Evolutionary conservation across 169 alveolate genomes (phyloP).

Genomic region (Babesia ovis): DNA sequence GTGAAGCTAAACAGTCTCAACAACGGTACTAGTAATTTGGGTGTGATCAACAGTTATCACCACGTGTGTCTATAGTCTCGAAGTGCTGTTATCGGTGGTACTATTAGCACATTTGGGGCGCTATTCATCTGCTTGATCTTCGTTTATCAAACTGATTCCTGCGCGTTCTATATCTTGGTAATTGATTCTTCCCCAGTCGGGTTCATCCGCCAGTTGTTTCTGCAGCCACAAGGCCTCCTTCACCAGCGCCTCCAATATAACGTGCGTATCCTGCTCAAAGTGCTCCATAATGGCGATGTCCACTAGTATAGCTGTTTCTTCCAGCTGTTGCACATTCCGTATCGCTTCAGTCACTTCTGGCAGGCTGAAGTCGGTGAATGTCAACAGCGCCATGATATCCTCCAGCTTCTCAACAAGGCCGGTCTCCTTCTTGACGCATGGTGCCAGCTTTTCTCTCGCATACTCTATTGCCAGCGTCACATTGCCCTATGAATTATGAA

Average conservation of each 20-base stretch:
- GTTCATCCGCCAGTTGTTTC: constrained; percentile 7
- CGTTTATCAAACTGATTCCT: constrained; percentile 2
- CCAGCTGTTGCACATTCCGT: constrained; percentile 57
- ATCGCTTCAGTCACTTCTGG: constrained; percentile 70
- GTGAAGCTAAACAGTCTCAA: no score
- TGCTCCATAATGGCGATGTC: constrained; percentile 70
- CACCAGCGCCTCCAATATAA: constrained; percentile 33
- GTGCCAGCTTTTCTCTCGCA: constrained; percentile 33
- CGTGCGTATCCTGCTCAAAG: constrained; percentile 61
- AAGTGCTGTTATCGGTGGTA: not conserved
- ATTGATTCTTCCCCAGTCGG: not conserved
- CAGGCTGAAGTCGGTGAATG: constrained; percentile 37
- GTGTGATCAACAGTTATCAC: no score
- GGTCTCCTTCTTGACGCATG: constrained; percentile 35
- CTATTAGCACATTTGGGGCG: not conserved
- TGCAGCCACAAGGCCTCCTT: constrained; percentile 60
- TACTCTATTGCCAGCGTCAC: constrained; percentile 29
- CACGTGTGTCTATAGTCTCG: not conserved
- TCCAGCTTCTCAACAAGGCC: constrained; percentile 44
- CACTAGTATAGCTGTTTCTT: constrained; percentile 63
- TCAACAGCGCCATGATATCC: constrained; percentile 49
- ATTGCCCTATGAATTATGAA: constrained; percentile 31
- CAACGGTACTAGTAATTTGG: no score
- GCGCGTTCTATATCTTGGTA: constrained; percentile 27
- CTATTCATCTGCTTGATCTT: not conserved